Evolutionary conservation across 192 early-diverging fungal genomes (phyloP).

Genomic region (Coemansia biformis): DNA sequence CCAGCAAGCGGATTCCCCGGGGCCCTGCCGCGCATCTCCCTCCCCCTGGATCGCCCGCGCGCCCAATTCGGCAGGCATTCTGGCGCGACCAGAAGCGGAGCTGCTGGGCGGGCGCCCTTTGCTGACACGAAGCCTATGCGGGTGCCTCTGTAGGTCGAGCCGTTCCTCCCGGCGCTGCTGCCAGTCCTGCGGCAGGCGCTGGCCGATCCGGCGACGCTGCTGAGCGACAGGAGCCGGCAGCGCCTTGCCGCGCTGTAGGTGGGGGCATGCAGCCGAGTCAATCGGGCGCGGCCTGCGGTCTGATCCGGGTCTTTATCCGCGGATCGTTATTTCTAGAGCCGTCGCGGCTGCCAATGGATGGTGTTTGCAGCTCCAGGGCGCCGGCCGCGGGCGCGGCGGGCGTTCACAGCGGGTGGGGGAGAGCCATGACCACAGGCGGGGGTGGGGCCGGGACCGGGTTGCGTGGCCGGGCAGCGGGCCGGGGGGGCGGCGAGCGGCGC

Average conservation of each 20-base stretch:
- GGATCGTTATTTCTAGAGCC: too few species aligned
- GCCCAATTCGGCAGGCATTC: not conserved
- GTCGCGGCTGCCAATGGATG: too few species aligned
- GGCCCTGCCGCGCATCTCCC: too few species aligned
- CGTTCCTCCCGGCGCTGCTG: slow-evolving; percentile 23
- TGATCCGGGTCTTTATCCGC: too few species aligned
- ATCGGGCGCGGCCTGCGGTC: too few species aligned
- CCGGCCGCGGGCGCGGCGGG: too few species aligned
- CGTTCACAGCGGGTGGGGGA: too few species aligned
- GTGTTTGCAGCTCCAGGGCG: too few species aligned
- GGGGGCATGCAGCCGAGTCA: too few species aligned
- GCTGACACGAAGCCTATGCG: not conserved
- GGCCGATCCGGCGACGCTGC: slow-evolving; percentile 32
- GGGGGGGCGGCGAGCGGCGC: not conserved
- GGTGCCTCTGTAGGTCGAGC: slow-evolving; percentile 31
- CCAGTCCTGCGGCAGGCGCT: slow-evolving; percentile 46
- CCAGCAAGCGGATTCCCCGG: too few species aligned
- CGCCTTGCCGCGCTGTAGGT: slow-evolving; percentile 31
- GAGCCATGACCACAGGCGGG: not conserved
- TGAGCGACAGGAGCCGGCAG: slow-evolving; percentile 44
- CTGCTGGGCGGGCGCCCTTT: too few species aligned
- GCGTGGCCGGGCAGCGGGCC: slow-evolving; percentile 5
- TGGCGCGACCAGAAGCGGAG: too few species aligned
- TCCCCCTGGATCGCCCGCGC: slow-evolving; percentile 4
- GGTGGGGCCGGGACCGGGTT: slow-evolving; percentile 4